Conservation (phyloP, 2,329 filamentous ascomycete genomes). For the Aquanectria penicillioides region DNA sequence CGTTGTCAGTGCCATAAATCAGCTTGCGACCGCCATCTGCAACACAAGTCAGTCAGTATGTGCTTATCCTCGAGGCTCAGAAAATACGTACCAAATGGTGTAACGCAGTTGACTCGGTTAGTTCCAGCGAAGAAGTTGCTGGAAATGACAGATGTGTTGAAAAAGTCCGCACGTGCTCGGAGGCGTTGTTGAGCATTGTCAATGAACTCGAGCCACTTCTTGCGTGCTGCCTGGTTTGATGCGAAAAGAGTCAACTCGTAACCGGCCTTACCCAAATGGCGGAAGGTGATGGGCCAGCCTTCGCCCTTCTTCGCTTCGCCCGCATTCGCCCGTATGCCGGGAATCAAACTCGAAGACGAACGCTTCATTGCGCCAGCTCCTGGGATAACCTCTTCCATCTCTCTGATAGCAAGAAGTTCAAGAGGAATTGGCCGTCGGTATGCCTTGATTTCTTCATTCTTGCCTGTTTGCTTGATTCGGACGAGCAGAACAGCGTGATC, state of each 20-base stretch:
- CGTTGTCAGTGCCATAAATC: slow-evolving; percentile 92
- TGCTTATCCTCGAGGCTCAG: slow-evolving; percentile 7
- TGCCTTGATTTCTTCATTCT: slow-evolving; percentile 92
- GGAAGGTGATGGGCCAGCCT: slow-evolving; percentile 94
- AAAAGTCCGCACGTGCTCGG: slow-evolving; percentile 88
- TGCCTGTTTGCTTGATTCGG: slow-evolving; percentile 89
- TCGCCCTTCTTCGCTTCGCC: slow-evolving; percentile 71
- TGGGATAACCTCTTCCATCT: slow-evolving; percentile 97
- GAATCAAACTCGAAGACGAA: slow-evolving; percentile 85
- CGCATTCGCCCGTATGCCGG: slow-evolving; percentile 59
- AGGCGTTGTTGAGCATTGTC: slow-evolving; percentile 89
- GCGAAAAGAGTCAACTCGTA: slow-evolving; percentile 93
- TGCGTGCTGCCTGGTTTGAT: slow-evolving; percentile 83
- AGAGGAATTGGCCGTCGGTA: slow-evolving; percentile 94
- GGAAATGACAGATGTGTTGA: slow-evolving; percentile 75
- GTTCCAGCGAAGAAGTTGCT: slow-evolving; percentile 68
- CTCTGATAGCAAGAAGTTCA: slow-evolving; percentile 90
- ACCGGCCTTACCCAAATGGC: slow-evolving; percentile 92
- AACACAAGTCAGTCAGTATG: slow-evolving; percentile 32
- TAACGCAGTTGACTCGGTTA: slow-evolving; percentile 93
- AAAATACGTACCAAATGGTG: slow-evolving; percentile 78
- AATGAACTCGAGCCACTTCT: slow-evolving; percentile 98
- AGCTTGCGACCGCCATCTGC: slow-evolving; percentile 93
- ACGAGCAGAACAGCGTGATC: slow-evolving; percentile 95
- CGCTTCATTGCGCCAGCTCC: slow-evolving; percentile 83